Conservation (phyloP, 1,284 basidiomycete genomes). For the Tausonia pullulans region DNA sequence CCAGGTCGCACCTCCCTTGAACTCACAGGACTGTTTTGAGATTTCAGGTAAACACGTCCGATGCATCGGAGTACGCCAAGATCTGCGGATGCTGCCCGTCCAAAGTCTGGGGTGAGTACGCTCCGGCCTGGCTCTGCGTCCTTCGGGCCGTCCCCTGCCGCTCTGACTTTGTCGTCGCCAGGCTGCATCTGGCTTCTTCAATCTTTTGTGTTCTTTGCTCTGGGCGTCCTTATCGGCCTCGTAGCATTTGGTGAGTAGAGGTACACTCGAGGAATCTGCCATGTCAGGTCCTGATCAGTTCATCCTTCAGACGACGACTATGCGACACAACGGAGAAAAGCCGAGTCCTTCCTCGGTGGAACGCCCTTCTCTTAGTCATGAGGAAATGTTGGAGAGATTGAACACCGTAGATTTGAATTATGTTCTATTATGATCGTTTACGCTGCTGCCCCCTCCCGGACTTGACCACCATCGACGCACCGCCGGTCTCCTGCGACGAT, state of each 20-base stretch:
- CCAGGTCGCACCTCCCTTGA: background rate
- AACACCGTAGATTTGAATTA: too few relatives aligned
- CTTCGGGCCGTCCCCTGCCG: constrained; percentile 39
- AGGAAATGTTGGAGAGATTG: too few relatives aligned
- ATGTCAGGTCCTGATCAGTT: too few relatives aligned
- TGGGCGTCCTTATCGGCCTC: constrained; percentile 70
- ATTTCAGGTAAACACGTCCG: constrained; percentile 53
- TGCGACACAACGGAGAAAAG: background rate
- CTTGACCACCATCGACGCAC: too few relatives aligned
- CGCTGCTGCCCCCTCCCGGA: too few relatives aligned
- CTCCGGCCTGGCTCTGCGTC: constrained; percentile 41
- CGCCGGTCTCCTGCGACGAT: too few relatives aligned
- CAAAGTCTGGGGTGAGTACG: constrained; percentile 37
- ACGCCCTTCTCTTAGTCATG: background rate
- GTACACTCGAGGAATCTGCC: too few relatives aligned
- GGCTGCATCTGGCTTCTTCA: constrained; percentile 82
- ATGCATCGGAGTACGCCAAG: constrained; percentile 79
- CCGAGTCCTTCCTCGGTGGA: constrained; percentile 2
- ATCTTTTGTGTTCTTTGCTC: constrained; percentile 68
- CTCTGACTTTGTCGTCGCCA: constrained; percentile 25
- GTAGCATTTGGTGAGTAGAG: constrained; percentile 61
- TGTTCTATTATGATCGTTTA: too few relatives aligned
- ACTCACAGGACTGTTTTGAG: background rate
- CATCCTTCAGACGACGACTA: background rate
- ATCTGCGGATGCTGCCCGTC: constrained; percentile 55